phyloP scores from a whole-genome alignment of 352 stramenopile species.

The Pythium grandisporangium region DNA sequence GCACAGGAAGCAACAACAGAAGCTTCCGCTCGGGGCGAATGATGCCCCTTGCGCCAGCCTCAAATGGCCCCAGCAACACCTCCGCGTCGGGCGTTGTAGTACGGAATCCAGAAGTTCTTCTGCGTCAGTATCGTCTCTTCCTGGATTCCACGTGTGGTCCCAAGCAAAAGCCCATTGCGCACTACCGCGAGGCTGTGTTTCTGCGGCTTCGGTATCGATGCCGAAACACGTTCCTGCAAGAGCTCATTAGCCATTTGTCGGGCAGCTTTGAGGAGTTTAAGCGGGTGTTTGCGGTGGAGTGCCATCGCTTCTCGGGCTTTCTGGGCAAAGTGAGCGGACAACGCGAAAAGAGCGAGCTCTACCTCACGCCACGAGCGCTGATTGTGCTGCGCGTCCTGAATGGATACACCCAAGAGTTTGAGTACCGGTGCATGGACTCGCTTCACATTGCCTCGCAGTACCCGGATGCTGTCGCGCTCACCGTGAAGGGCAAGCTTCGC shows the following conservation, averaged over 20 bases:
- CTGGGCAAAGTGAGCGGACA: constrained; percentile 59
- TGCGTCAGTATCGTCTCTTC: constrained; percentile 71
- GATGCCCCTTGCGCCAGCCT: too few relatives aligned
- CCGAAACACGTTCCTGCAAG: constrained; percentile 71
- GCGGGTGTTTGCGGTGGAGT: constrained; percentile 56
- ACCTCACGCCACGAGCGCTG: constrained; percentile 53
- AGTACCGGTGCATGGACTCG: constrained; percentile 52
- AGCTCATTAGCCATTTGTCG: constrained; percentile 72
- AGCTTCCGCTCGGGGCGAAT: too few relatives aligned
- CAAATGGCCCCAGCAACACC: too few relatives aligned
- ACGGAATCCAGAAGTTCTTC: constrained; percentile 63
- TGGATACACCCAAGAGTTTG: constrained; percentile 65
- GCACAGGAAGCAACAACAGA: not conserved
- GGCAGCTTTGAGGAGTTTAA: constrained; percentile 76
- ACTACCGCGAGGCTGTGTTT: constrained; percentile 57
- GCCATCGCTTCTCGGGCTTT: constrained; percentile 65
- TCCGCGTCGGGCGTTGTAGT: constrained; percentile 13
- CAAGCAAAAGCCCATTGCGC: constrained; percentile 43
- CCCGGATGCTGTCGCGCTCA: constrained; percentile 53
- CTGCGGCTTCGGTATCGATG: constrained; percentile 67
- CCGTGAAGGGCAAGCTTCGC: constrained; percentile 46
- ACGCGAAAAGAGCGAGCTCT: constrained; percentile 65
- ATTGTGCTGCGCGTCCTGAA: constrained; percentile 58
- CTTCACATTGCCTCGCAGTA: constrained; percentile 30
- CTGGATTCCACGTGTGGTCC: constrained; percentile 46